Conservation (phyloP, 2,329 filamentous ascomycete genomes). For the Epichloe festucae region DNA sequence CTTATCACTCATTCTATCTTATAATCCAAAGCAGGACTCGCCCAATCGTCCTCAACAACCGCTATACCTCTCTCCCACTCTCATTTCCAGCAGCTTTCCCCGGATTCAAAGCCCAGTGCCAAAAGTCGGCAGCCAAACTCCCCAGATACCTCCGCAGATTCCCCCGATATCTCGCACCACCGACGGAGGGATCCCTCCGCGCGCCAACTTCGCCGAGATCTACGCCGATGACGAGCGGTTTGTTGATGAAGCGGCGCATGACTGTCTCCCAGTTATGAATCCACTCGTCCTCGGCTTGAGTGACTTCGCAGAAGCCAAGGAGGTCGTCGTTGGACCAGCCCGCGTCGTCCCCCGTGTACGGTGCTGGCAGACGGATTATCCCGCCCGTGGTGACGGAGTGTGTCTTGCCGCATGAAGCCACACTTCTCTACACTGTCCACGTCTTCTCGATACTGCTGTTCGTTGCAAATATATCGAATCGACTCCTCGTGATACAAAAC, state of each 20-base stretch:
- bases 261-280: conserved; percentile 53
- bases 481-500: too few relatives aligned
- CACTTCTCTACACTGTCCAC: too few relatives aligned
- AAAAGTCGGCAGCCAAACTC: conserved; percentile 50
- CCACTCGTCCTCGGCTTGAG: conserved; percentile 53
- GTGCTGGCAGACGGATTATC: not conserved
- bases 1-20: conserved; percentile 50
- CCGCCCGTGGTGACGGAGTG: not conserved
- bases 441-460: too few relatives aligned
- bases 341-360: conserved; percentile 33
- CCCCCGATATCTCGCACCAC: too few relatives aligned
- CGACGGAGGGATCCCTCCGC: too few relatives aligned
- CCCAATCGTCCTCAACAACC: conserved; percentile 50
- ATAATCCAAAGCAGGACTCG: conserved; percentile 48
- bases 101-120: conserved; percentile 59
- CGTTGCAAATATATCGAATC: not conserved
- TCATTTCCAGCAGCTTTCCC: conserved; percentile 46
- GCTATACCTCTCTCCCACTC: conserved; percentile 41
- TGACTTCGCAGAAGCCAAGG: conserved; percentile 44
- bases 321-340: conserved; percentile 55
- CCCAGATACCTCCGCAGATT: conserved; percentile 13
- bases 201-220: conserved; percentile 40
- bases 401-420: not conserved
- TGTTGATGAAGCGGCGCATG: conserved; percentile 45
- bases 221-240: conserved; percentile 50